Base-by-base conservation (phyloP, 768 basidiomycete species). In the Termitomyces sp. region DNA sequence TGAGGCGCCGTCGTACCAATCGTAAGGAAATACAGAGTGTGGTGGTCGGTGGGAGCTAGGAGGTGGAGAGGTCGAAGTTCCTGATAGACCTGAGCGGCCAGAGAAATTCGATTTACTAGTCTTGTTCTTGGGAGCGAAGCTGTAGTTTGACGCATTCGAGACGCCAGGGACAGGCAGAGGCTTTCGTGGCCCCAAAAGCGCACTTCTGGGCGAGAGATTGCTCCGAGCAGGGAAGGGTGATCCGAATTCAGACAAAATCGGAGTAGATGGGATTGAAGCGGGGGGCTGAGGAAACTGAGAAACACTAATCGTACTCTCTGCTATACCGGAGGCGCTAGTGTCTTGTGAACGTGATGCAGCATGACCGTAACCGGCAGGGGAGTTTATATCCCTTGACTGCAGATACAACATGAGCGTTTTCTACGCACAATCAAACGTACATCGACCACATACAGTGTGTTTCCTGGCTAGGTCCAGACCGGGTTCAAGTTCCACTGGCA, bases 1-100 rank as follows among this genome's bases (percentile, higher is more conserved):
- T 12, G 82, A 83, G 17, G 81, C 77, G 2, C 80, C 84, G 64
- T 85, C 84, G 57, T 83, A 79, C 82, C 84, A 84, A 63, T 82
- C 80, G 61, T 77, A 70, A 3, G 79, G 74, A 14, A 81, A 75
- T 40, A 72, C 56, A 17, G 62, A 52, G 7, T 60, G 58, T 23
- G 61, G 45, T 40, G 63, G 59, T 25, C 63, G 59, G 52, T 51
- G 51, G 25, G 47, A 58, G 47, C 19, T 55, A n/a, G 46, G 30
- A 21, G 51, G 19, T 11, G 44, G 35, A 19, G 51, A 47, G 7
- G 40, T 50, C 23, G 55, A 52, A 34, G 12, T 46, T 28, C 14
- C 55, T 10, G 54, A 56, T 30, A 32, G 51, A 21, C 50, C 54
- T 30, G 48, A 56, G 28, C 37, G 47, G 39, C 41, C 34, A 56